Conservation (phyloP, 2,329 filamentous ascomycete species). For the Lecanicillium sp. region DNA sequence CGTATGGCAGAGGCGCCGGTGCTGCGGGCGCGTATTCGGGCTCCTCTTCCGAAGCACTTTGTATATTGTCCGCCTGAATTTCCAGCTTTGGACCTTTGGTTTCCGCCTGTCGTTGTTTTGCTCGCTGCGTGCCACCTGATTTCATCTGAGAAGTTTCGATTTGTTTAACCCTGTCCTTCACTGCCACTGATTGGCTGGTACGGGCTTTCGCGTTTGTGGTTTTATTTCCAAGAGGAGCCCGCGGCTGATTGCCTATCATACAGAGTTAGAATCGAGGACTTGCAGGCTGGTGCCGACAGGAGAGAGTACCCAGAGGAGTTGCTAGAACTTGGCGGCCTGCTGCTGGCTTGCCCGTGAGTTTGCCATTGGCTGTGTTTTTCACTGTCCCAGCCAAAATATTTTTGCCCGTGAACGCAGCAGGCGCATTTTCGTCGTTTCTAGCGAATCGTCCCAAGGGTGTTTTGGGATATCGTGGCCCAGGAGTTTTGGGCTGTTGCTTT, state of each 20-base stretch:
- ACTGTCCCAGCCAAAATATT: constrained; percentile 48
- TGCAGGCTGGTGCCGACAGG: neutral
- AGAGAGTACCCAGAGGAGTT: constrained; percentile 70
- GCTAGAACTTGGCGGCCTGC: constrained; percentile 53
- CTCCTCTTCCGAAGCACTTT: constrained; percentile 56
- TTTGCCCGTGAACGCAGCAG: constrained; percentile 32
- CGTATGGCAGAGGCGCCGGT: constrained; percentile 58
- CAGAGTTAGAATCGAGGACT: neutral
- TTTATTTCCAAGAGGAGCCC: constrained; percentile 85
- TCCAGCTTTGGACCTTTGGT: constrained; percentile 55
- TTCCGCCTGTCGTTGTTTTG: constrained; percentile 48
- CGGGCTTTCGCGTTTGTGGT: constrained; percentile 89
- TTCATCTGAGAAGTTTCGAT: constrained; percentile 57
- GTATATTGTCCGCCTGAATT: constrained; percentile 49
- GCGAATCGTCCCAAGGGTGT: constrained; percentile 68
- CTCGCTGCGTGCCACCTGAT: constrained; percentile 52
- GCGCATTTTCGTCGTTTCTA: constrained; percentile 78
- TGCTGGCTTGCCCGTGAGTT: constrained; percentile 43
- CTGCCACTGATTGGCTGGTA: constrained; percentile 59
- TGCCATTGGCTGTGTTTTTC: constrained; percentile 26
- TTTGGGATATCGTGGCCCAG: constrained; percentile 68
- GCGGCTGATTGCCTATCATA: constrained; percentile 42
- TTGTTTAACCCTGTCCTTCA: constrained; percentile 52
- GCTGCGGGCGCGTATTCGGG: constrained; percentile 85
- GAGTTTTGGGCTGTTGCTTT: constrained; percentile 80